Conservation (phyloP, 2,329 filamentous ascomycete genomes). For the Venturiaceae sp. region DNA sequence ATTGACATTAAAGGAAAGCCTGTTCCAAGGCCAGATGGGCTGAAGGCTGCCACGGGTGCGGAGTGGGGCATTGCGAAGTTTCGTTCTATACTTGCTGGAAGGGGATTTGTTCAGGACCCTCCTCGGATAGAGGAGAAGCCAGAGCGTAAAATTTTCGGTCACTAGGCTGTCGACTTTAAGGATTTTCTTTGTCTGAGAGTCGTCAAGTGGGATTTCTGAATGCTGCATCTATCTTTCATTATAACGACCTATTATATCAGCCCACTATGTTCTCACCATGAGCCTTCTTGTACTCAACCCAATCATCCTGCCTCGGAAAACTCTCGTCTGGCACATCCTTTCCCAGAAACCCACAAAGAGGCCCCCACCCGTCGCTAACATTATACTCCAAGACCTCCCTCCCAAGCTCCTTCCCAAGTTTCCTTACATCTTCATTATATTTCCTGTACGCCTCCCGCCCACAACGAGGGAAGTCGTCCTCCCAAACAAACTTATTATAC, state of each 20-base stretch:
- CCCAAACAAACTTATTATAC: constrained; percentile 32
- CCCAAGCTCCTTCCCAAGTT: constrained; percentile 33
- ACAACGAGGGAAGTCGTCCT: constrained; percentile 54
- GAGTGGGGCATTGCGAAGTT: no score
- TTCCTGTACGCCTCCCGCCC: constrained; percentile 54
- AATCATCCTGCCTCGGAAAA: constrained; percentile 5
- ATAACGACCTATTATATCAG: neutral
- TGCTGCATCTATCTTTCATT: no score
- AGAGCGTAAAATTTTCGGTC: no score
- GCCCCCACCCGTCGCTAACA: constrained; percentile 44
- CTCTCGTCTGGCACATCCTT: constrained; percentile 34
- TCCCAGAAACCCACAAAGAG: constrained; percentile 45
- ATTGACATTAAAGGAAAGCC: no score
- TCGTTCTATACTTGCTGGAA: neutral
- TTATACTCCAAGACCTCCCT: constrained; percentile 41
- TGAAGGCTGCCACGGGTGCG: no score
- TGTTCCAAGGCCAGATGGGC: no score
- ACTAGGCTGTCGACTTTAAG: no score
- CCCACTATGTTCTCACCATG: no score
- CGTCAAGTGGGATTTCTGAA: no score
- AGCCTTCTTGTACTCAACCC: neutral
- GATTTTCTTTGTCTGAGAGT: no score
- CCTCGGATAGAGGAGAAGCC: no score
- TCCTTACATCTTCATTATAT: constrained; percentile 44
- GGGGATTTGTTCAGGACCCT: no score